A percentile compares a stretch with the other conserved stretches of the same genome.
These are phyloP conservation scores for Globisporangium nodosum DNA, from an alignment of 352 stramenopile species.

Conservation along the genomic window DNA sequence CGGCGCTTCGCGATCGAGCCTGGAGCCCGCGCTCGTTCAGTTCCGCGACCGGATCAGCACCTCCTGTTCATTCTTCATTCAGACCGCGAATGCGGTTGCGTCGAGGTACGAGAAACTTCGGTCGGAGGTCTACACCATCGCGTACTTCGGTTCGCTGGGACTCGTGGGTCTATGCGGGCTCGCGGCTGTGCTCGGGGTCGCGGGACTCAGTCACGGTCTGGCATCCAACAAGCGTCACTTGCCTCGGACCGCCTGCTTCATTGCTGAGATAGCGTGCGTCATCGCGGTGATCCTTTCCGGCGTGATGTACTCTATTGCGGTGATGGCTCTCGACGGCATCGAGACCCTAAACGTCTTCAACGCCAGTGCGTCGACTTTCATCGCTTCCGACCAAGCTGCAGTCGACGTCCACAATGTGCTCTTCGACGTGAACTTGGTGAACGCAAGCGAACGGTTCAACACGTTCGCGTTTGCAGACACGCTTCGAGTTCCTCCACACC, in stretches of 20 bases:
- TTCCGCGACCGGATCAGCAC: constrained; percentile 31
- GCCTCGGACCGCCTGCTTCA: constrained; percentile 31
- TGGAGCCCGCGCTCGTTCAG: constrained; percentile 20
- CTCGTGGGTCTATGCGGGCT: constrained; percentile 28
- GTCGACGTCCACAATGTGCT: constrained; percentile 28
- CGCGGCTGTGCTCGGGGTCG: constrained; percentile 20
- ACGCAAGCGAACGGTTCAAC: constrained; percentile 19
- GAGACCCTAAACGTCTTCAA: constrained; percentile 31
- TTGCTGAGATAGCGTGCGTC: constrained; percentile 36
- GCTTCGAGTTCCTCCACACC: constrained; percentile 52
- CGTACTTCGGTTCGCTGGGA: constrained; percentile 22
- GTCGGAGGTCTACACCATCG: constrained; percentile 22
- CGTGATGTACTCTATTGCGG: constrained; percentile 38
- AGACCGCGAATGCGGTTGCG: constrained; percentile 11
- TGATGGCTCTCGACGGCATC: constrained; percentile 52
- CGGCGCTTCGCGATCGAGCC: constrained; percentile 10
- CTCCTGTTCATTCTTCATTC: constrained; percentile 18
- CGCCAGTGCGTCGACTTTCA: constrained; percentile 24
- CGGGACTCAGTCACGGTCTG: constrained; percentile 29
- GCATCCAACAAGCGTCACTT: constrained; percentile 31
- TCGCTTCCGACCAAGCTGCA: constrained; percentile 12
- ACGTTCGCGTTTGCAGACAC: constrained; percentile 55
- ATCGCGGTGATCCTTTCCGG: constrained; percentile 39
- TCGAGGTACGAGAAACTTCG: constrained; percentile 20
- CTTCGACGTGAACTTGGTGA: constrained; percentile 42